Percentiles rank a stretch among this genome's conserved stretches.
Conservation (phyloP, 352 stramenopile genomes). For the Phytophthora litchii region DNA sequence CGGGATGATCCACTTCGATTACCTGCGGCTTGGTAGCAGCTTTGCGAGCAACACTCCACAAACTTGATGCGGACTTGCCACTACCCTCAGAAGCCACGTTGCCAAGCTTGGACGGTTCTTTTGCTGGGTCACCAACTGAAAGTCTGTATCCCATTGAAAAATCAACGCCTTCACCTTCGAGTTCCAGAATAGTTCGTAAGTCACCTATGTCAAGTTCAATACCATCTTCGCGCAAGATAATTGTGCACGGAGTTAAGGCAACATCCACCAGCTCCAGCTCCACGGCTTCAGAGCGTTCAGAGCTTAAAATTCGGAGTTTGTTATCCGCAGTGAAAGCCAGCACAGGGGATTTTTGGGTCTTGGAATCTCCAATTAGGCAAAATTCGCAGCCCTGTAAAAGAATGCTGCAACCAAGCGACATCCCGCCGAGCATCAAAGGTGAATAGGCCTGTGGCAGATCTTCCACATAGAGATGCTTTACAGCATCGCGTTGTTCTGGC, state of each 20-base stretch:
- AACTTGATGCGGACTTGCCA: constrained; percentile 44
- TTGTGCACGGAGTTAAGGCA: constrained; percentile 74
- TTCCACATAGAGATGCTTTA: constrained; percentile 50
- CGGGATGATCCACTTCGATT: constrained; percentile 61
- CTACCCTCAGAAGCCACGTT: constrained; percentile 7
- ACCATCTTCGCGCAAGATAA: constrained; percentile 63
- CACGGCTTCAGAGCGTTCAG: constrained; percentile 64
- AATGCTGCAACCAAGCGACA: constrained; percentile 59
- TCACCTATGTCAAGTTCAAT: constrained; percentile 81
- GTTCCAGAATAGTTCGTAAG: constrained; percentile 78
- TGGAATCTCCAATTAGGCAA: constrained; percentile 81
- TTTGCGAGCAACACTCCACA: constrained; percentile 67
- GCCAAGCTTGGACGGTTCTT: constrained; percentile 22
- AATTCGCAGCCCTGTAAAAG: constrained; percentile 66
- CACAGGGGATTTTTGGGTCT: constrained; percentile 72
- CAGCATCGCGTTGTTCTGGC: constrained; percentile 58
- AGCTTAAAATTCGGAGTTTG: constrained; percentile 67
- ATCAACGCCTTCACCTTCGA: constrained; percentile 88
- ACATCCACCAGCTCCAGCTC: constrained; percentile 83
- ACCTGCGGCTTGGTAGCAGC: constrained; percentile 63
- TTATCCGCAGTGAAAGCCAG: constrained; percentile 84
- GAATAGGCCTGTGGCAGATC: constrained; percentile 75
- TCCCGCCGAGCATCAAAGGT: constrained; percentile 64
- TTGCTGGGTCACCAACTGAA: constrained; percentile 48
- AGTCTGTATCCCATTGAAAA: constrained; percentile 78